phyloP scores from a whole-genome alignment of 495 filamentous ascomycete species.

The Podospora pseudocomata region DNA sequence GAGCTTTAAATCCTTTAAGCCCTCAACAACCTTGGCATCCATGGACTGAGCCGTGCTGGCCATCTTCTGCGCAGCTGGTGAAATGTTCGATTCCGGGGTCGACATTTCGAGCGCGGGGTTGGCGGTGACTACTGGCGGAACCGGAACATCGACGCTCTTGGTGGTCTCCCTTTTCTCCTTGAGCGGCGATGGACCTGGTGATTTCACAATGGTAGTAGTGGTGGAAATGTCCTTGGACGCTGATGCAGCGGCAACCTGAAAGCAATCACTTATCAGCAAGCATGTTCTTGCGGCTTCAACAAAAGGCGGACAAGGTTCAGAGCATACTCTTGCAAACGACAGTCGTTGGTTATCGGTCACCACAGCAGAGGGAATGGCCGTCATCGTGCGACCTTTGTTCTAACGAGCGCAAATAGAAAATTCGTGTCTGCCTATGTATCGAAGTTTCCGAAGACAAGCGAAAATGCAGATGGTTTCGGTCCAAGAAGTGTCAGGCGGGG shows the following conservation, averaged over 20 bases:
- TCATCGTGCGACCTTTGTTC: conserved; percentile 21
- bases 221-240: conserved; percentile 44
- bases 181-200: conserved; percentile 9
- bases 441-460: not conserved
- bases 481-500: conserved; percentile 9
- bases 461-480: conserved; percentile 1
- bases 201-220: conserved; percentile 30
- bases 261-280: not conserved
- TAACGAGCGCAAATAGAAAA: conserved; percentile 4
- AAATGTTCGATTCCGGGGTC: conserved; percentile 16
- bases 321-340: conserved; percentile 58
- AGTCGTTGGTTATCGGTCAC: conserved; percentile 46
- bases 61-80: conserved; percentile 15
- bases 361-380: conserved; percentile 36
- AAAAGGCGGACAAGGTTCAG: not conserved
- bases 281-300: not conserved
- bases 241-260: conserved; percentile 49
- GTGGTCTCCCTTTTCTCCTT: conserved; percentile 16
- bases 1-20: conserved; percentile 37
- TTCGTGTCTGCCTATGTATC: not conserved
- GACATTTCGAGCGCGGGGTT: not conserved
- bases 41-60: not conserved
- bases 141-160: conserved; percentile 9
- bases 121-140: conserved; percentile 11
- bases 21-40: conserved; percentile 33